Base-by-base conservation (phyloP, 305 asterid genomes). In the Solanum chacoense region DNA sequence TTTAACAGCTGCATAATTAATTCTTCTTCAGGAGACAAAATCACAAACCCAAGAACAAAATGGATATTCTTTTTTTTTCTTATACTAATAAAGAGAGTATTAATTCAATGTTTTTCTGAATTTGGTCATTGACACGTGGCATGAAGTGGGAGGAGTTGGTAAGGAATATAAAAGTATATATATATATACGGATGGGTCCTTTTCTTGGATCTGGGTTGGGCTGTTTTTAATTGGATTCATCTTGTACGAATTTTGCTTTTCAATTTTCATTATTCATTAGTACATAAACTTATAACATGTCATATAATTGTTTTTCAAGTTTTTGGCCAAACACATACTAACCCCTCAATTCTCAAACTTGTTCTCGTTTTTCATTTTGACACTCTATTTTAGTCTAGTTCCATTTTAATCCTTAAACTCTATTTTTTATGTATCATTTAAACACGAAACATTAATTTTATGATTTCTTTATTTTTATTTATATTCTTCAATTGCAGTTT, bases 1-100 rank as follows among this genome's bases (percentile, higher is more conserved):
- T 94, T 96, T 24, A 95, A 34, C 75, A 90, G 77, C 31, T 91
- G 94, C 99, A 97, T 97, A 69, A 69, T 90, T 63, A n/a, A 13
- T 55, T 55, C 24, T 55, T 73, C 35, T 85, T 45, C 69, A 71
- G 36, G 14, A 59, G 36, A 78, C 24, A 28, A 45, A 81, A 10
- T 42, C 28, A 11, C 37, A 81, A 1, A 20, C 79, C 71, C 40
- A 35, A 28, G n/a, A 74, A 84, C 72, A 75, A 29, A n/a, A 34
- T 34, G 83, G 88, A 71, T 45, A 28, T 69, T 32, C 35, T 9
- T 35, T 35, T 85, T 85, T 8, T 11, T 24, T 29, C 24, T 4
- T 22, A 22, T 22, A 8, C 12, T 0, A 24, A 11, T 24, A 24
- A 12, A 67, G 7, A 50, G 63, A 59, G 32, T 24, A 67, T 24